Base-by-base conservation (phyloP, 2,329 filamentous ascomycete genomes). In the Rugonectria rugulosa region DNA sequence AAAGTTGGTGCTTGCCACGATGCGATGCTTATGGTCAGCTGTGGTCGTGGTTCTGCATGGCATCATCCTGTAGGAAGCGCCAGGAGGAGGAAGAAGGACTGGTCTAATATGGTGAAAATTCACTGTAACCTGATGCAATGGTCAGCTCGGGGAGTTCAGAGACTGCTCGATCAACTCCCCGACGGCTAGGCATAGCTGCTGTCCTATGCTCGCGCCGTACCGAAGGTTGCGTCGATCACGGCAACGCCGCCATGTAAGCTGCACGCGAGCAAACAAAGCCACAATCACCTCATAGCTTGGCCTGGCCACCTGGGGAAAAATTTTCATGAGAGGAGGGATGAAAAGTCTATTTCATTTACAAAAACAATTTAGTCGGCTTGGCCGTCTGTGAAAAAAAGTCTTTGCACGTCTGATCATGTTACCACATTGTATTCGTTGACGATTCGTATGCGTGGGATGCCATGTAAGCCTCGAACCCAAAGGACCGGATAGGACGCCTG, bases 181-280 rank as follows among this genome's bases (percentile, higher is more conserved):
- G 29, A 14, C 5, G 5, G 29, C n/a, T 5, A 32, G 4, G 5
- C 5, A 14, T 32, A 14, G 11, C 29, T 32, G 29, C 29, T n/a
- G n/a, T 8, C 12, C n/a, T 32, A 32, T 32, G 7, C 29, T 47
- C 31, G 44, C 31, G 32, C 44, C 44, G 44, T 32, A 21, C 44
- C 44, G n/a, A 47, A 47, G 44, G 44, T 47, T 47, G 32, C 26
- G 44, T 34, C 32, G 32, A 37, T 26, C 20, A 21, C 29, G 44
- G 44, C 6, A 24, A 47, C 31, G n/a, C 21, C 31, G 32, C n/a
- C 32, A 47, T 37, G n/a, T n/a, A n/a, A n/a, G n/a, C n/a, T n/a
- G 3, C 29, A 37, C 29, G 29, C 11, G 12, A 14, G 5, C 10
- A 10, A 32, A 11, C 12, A 14, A 6, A 32, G 29, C 12, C 10